Base-by-base conservation (phyloP, 106 monocot genomes). In the Triglochin maritima region DNA sequence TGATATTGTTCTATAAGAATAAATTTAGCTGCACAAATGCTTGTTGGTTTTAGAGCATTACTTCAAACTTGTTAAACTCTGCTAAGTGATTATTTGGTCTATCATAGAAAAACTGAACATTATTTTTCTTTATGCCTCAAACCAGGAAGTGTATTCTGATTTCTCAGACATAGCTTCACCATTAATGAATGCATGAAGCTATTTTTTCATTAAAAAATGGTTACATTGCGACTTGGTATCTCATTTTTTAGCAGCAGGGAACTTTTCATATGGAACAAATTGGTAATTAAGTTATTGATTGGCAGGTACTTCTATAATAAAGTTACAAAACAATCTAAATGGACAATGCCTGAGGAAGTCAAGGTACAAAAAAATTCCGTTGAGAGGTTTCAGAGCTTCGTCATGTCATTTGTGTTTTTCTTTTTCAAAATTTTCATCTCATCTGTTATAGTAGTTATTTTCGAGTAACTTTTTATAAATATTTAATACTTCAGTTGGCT, bases 241-340 rank as follows among this genome's bases (percentile, higher is more conserved):
- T 53, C 54, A 52, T 72, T 45, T 68, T 13, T 4, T 10, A 44
- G 15, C 13, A 44, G 4, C 4, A 29, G 29, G 29, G 29, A 29
- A 29, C 29, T 29, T 29, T 29, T 29, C 1, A 29, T 29, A 29
- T 29, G 29, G 29, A 29, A 29, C 29, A 29, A 29, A 29, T 29
- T 29, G 29, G 29, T 29, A 29, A 29, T 29, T 29, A 29, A 29
- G 29, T 29, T 29, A 29, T 29, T 11, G 10, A 42, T 48, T 50
- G 80, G n/a, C 82, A 98, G 96, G 75, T 98, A 98, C 66, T 98
- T 86, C 70, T 98, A 84, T 75, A 98, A 98, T 80, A 98, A 98
- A 70, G 72, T 84, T 9, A 92, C 86, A 52, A 98, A 88, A 59
- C 80, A 84, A 74, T 98, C 96, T 8, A 92, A 92, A 81, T 98